phyloP scores from a whole-genome alignment of 352 stramenopile species.

The Pythium brachiatum region DNA sequence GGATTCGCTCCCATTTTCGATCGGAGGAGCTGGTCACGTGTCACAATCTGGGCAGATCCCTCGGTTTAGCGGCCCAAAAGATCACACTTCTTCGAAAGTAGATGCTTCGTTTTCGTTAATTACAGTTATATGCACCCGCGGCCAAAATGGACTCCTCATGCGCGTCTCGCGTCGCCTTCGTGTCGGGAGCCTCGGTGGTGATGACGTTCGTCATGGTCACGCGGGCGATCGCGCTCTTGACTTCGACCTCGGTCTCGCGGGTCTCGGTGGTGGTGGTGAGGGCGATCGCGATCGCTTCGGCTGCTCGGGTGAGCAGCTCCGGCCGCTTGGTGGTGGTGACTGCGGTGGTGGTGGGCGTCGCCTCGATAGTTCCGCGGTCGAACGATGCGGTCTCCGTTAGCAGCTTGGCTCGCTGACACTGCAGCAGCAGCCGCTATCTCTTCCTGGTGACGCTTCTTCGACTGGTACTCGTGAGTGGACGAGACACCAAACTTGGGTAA shows the following conservation, averaged over 20 bases:
- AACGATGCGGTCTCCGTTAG: slow-evolving; percentile 8
- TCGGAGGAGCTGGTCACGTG: slow-evolving; percentile 12
- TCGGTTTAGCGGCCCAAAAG: background rate
- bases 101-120: slow-evolving; percentile 3
- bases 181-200: slow-evolving; percentile 8
- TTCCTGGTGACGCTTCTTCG: slow-evolving; percentile 82
- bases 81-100: background rate
- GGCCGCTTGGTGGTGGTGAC: slow-evolving; percentile 5
- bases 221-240: slow-evolving; percentile 30
- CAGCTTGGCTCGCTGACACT: slow-evolving; percentile 3
- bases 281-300: slow-evolving; percentile 7
- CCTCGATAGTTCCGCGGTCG: slow-evolving; percentile 9
- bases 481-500: slow-evolving; percentile 84
- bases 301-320: slow-evolving; percentile 15
- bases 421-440: slow-evolving; percentile 50
- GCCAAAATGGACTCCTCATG: background rate
- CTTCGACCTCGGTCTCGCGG: slow-evolving; percentile 32
- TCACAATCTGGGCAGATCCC: slow-evolving; percentile 8
- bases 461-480: slow-evolving; percentile 84
- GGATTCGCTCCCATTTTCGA: background rate
- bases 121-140: background rate
- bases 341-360: slow-evolving; percentile 21
- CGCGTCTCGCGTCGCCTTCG: background rate
- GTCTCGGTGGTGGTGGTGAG: slow-evolving; percentile 29
- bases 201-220: slow-evolving; percentile 15